Base-by-base conservation (phyloP, 2,329 filamentous ascomycete genomes). In the Ceratocystis lukuohia region DNA sequence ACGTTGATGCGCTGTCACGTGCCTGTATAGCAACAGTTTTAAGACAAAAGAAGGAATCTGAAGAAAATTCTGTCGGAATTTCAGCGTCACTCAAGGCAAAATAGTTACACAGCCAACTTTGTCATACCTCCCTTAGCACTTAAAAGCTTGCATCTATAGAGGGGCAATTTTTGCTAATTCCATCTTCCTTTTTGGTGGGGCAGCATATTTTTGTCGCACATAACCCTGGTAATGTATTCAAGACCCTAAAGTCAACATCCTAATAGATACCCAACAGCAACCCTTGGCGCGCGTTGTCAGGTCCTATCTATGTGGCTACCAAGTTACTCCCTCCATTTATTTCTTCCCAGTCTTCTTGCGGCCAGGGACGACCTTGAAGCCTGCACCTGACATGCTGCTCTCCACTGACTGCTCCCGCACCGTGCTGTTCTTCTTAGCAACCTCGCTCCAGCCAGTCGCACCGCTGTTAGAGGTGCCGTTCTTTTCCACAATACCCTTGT, bases 341-440 rank as follows among this genome's bases (percentile, higher is more conserved):
- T 87, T 91, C 80, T 88, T 88, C 74, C 88, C 85, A 71, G 82
- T 87, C 84, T 96, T 96, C 85, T 96, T 97, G 76, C 94, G 92
- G 69, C 87, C 83, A 15, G 90, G 85, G 10, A 97, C 93, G 65
- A 97, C 89, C 80, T 94, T 94, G 79, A 96, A 97, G 62, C 84
- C 84, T 8, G 87, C 82, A 28, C 80, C 83, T 56, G 77, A 74
- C n/a, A 77, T 74, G 37, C 50, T 69, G 5, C 75, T 71, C 10
- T 76, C 72, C 3, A 25, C 28, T 15, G 57, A 48, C 71, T 77
- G 70, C 76, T 80, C 66, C 53, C 61, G 62, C 20, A 28, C 56
- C 71, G 71, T 48, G 65, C 78, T 77, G 62, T 88, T 88, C 81
- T 96, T 96, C 86, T 97, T 97, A 1, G 94, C 94, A 64, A 99